Evolutionary conservation across 2,329 filamentous ascomycete species (phyloP).

Genomic region (Claviceps paspali): DNA sequence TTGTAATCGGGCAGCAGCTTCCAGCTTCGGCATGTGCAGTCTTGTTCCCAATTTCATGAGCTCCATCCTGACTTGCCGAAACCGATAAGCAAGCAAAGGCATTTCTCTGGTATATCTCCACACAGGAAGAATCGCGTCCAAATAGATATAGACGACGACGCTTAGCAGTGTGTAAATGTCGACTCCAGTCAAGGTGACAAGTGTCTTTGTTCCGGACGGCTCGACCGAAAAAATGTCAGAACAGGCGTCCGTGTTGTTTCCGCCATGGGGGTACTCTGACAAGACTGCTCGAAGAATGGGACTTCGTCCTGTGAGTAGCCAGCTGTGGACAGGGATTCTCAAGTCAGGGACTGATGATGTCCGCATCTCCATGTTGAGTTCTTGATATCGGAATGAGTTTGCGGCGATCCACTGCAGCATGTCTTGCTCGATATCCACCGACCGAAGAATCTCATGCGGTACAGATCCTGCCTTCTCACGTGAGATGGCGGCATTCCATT

Average conservation of each 20-base stretch:
- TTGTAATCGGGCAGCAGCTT: constrained; percentile 65
- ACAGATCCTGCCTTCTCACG: constrained; percentile 34
- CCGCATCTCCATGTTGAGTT: constrained; percentile 29
- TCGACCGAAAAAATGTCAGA: constrained; percentile 18
- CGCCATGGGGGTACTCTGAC: constrained; percentile 31
- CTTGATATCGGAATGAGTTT: constrained; percentile 23
- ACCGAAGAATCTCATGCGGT: constrained; percentile 40
- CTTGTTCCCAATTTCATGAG: constrained; percentile 72
- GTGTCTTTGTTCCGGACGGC: constrained; percentile 29
- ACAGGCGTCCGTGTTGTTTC: constrained; percentile 6
- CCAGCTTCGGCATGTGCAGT: constrained; percentile 56
- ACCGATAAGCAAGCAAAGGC: constrained; percentile 51
- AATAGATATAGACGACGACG: constrained; percentile 65
- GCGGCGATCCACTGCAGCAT: constrained; percentile 33
- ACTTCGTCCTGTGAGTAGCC: constrained; percentile 64
- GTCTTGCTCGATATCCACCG: constrained; percentile 51
- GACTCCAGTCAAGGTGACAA: constrained; percentile 51
- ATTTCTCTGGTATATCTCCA: constrained; percentile 67
- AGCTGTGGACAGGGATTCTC: constrained; percentile 67
- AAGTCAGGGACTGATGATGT: constrained; percentile 51
- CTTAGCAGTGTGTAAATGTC: constrained; percentile 72
- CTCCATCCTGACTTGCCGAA: constrained; percentile 66
- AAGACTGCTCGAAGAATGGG: constrained; percentile 48
- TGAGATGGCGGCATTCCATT: constrained; percentile 16
- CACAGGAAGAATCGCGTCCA: constrained; percentile 64